phyloP scores from a whole-genome alignment of 371 early-diverging fungal genomes.

The Amoeboaphelidium occidentale region DNA sequence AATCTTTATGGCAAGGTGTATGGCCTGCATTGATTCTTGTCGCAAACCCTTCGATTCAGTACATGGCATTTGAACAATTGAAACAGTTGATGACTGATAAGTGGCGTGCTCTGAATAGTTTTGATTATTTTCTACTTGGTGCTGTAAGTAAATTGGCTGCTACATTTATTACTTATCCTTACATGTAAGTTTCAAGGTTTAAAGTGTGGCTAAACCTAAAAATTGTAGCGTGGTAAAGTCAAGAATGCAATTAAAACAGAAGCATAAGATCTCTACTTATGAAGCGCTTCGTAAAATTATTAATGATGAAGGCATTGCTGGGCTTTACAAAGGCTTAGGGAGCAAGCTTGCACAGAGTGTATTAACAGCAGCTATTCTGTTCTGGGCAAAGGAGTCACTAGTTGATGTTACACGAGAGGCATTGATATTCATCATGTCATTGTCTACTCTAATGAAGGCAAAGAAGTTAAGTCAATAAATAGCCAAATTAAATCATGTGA shows the following conservation, averaged over 20 bases:
- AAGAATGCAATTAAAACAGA: slow-evolving; percentile 81
- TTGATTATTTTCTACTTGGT: slow-evolving; percentile 84
- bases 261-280: slow-evolving; percentile 30
- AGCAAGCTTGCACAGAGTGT: slow-evolving; percentile 75
- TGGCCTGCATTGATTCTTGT: slow-evolving; percentile 62
- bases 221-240: slow-evolving; percentile 53
- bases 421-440: too few species aligned
- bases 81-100: slow-evolving; percentile 30
- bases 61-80: slow-evolving; percentile 80
- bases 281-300: slow-evolving; percentile 80
- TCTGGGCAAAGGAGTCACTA: slow-evolving; percentile 65
- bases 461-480: too few species aligned
- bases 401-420: neutral
- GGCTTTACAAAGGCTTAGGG: slow-evolving; percentile 38
- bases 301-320: slow-evolving; percentile 52
- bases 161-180: slow-evolving; percentile 85
- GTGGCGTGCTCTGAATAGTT: slow-evolving; percentile 25
- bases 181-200: slow-evolving; percentile 35
- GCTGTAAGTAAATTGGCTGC: slow-evolving; percentile 81
- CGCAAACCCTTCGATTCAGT: slow-evolving; percentile 92
- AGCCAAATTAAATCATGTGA: too few species aligned
- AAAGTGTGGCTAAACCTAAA: neutral
- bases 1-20: slow-evolving; percentile 1
- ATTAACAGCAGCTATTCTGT: slow-evolving; percentile 70
- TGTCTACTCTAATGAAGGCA: too few species aligned